phyloP scores from a whole-genome alignment of 2,329 filamentous ascomycete species.

The Fusarium nurragi region DNA sequence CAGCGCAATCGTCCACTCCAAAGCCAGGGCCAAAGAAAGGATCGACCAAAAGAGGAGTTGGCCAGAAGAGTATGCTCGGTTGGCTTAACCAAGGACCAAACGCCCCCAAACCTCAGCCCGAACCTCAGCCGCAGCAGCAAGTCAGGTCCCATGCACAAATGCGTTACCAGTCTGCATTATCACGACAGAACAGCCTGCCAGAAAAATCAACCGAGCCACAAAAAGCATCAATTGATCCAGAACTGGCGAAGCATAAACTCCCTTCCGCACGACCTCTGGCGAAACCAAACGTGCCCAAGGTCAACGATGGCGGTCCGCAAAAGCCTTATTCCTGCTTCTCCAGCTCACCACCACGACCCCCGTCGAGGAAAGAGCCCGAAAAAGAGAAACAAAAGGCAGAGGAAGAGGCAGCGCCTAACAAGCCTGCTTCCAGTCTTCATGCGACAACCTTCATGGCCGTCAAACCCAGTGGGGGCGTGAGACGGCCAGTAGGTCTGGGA shows the following conservation, averaged over 20 bases:
- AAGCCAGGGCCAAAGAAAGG: conserved; percentile 40
- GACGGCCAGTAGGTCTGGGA: conserved; percentile 57
- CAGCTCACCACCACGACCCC: conserved; percentile 60
- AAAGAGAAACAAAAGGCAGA: conserved; percentile 40
- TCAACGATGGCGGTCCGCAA: conserved; percentile 43
- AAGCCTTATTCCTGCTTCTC: conserved; percentile 67
- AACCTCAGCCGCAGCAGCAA: conserved; percentile 27
- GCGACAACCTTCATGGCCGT: conserved; percentile 59
- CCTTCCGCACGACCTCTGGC: conserved; percentile 48
- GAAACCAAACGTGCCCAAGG: conserved; percentile 46
- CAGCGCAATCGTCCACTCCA: conserved; percentile 24
- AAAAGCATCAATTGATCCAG: conserved; percentile 44
- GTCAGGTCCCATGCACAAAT: conserved; percentile 32
- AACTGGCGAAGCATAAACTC: conserved; percentile 54
- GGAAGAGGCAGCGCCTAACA: conserved; percentile 44
- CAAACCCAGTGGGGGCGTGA: conserved; percentile 51
- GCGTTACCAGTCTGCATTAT: conserved; percentile 43
- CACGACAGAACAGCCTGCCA: conserved; percentile 30
- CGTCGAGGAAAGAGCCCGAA: conserved; percentile 34
- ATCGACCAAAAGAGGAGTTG: conserved; percentile 48
- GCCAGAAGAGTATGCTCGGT: conserved; percentile 55
- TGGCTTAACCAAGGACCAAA: conserved; percentile 49
- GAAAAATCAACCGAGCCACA: conserved; percentile 5
- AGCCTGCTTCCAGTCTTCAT: conserved; percentile 59
- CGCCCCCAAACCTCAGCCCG: conserved; percentile 13